Percentiles rank a stretch among this genome's conserved stretches.
phyloP scores from a whole-genome alignment of 176 grass and related monocot genomes.

The Eragrostis nindensis region DNA sequence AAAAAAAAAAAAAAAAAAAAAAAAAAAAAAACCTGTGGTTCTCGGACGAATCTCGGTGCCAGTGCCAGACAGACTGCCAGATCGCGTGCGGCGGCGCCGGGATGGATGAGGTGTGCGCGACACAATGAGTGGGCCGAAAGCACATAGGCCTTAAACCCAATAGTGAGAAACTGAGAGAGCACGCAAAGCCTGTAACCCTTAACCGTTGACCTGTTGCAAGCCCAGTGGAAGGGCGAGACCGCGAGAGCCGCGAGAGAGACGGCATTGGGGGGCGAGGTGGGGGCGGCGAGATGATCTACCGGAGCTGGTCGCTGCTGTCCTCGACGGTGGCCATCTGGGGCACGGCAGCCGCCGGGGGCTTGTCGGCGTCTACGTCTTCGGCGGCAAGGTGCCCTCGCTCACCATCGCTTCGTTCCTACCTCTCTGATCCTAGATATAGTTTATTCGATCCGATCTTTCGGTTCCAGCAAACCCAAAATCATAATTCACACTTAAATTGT shows the following conservation, averaged over 20 bases:
- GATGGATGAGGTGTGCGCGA: no score
- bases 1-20: no score
- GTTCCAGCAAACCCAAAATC: not conserved
- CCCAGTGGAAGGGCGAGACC: not conserved
- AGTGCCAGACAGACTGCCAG: no score
- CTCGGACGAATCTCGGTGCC: no score
- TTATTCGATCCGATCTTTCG: no score
- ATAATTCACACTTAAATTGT: no score
- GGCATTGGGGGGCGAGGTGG: not conserved
- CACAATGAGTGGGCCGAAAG: not conserved
- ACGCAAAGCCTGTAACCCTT: not conserved
- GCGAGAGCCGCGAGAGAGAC: no score
- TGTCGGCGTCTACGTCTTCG: conserved; percentile 45
- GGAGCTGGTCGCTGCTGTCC: conserved; percentile 69
- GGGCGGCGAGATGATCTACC: conserved; percentile 55
- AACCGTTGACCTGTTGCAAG: not conserved
- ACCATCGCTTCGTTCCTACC: no score
- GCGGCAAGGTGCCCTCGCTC: conserved; percentile 51
- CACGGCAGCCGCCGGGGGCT: conserved; percentile 45
- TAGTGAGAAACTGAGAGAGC: not conserved
- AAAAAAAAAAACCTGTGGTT: no score
- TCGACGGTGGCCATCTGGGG: conserved; percentile 58
- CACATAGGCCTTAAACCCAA: not conserved
- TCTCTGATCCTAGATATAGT: no score
- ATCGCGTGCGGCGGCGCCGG: no score